phyloP scores from a whole-genome alignment of 176 grass and related monocot genomes.

The Themeda triandra region DNA sequence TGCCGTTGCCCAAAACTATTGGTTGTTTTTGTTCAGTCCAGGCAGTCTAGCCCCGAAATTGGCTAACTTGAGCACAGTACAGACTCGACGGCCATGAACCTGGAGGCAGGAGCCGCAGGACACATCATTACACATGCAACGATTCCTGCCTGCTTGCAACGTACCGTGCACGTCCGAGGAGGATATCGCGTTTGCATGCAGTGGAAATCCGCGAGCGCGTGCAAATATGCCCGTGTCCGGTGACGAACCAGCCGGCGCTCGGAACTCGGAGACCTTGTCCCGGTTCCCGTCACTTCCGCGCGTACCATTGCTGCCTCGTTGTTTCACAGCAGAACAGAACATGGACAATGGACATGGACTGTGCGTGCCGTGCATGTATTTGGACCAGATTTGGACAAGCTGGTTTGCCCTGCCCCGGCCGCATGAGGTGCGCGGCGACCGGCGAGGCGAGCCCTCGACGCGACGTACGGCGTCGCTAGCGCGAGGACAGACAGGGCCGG shows the following conservation, averaged over 20 bases:
- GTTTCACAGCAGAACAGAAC: background rate
- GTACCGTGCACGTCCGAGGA: no score
- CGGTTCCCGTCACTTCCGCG: no score
- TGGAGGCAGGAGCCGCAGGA: background rate
- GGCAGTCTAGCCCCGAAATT: background rate
- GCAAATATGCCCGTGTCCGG: background rate
- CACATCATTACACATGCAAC: background rate
- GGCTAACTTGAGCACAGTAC: background rate
- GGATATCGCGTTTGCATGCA: background rate
- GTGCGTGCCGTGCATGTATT: background rate
- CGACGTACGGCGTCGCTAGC: no score
- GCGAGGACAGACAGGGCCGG: no score
- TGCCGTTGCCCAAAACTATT: background rate
- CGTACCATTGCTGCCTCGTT: no score
- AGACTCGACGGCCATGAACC: background rate
- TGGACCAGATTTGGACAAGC: background rate
- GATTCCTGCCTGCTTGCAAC: slow-evolving; percentile 5
- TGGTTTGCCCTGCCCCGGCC: background rate
- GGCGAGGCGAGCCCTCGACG: no score
- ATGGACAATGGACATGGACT: background rate
- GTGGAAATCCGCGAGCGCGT: background rate
- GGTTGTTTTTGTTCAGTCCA: background rate
- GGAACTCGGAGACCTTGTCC: background rate
- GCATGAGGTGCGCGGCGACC: background rate
- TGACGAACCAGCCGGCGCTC: background rate